These are phyloP conservation scores for Kazachstania bromeliacearum DNA, from an alignment of 805 yeast species.

Conservation along the genomic window DNA sequence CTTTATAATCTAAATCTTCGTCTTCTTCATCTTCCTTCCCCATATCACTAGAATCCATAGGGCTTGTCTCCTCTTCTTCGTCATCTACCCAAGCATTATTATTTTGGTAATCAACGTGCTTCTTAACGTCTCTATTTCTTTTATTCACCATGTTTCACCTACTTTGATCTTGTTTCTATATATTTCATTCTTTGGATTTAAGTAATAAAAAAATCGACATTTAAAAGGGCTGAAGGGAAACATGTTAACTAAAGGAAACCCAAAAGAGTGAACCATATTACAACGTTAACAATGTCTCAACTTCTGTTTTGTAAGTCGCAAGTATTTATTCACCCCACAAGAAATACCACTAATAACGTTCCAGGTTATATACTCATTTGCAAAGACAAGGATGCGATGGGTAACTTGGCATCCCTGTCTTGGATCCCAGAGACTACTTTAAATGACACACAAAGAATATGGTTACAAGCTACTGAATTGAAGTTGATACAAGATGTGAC, in stretches of 20 bases:
- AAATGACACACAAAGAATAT: slow-evolving; percentile 9
- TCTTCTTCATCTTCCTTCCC: too few relatives aligned
- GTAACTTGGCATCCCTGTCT: slow-evolving; percentile 31
- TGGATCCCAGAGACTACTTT: slow-evolving; percentile 22
- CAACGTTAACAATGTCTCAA: too few relatives aligned
- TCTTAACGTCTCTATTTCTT: neutral
- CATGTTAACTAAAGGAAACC: too few relatives aligned
- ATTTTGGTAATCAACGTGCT: slow-evolving; percentile 11
- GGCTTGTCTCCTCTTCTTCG: slow-evolving; percentile 7
- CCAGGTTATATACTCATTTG: slow-evolving; percentile 67
- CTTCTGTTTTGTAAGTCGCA: slow-evolving; percentile 46
- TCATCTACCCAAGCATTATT: slow-evolving; percentile 7
- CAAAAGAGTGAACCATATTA: too few relatives aligned
- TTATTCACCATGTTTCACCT: too few relatives aligned
- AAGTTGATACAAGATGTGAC: neutral
- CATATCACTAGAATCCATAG: too few relatives aligned
- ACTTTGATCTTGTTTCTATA: neutral
- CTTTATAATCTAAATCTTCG: too few relatives aligned
- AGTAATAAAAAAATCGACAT: too few relatives aligned
- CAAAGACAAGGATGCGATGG: slow-evolving; percentile 36
- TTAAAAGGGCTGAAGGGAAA: slow-evolving; percentile 3
- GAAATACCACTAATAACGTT: slow-evolving; percentile 63
- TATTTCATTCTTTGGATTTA: neutral
- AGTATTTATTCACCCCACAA: slow-evolving; percentile 77
- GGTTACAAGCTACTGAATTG: slow-evolving; percentile 13